These are phyloP conservation scores for Fusarium sp. DNA, from an alignment of 2,329 filamentous ascomycete species.

Conservation along the genomic window DNA sequence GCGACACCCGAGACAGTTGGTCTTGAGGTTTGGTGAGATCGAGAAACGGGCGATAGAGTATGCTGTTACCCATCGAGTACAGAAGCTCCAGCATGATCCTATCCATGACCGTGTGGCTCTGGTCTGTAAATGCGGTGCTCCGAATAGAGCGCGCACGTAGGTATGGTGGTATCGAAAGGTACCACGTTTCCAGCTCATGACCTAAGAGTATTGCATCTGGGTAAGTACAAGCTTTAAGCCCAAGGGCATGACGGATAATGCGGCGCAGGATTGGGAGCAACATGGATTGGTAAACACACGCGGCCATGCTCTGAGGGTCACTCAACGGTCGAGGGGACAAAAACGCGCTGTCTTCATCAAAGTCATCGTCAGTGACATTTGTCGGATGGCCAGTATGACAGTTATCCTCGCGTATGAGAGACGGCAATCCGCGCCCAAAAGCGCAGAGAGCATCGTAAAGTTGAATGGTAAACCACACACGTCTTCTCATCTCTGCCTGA, in stretches of 20 bases:
- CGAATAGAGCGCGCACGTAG: constrained; percentile 3
- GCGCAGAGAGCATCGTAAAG: constrained; percentile 23
- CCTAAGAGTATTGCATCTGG: background rate
- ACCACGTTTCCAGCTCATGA: constrained; percentile 4
- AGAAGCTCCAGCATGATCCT: constrained; percentile 22
- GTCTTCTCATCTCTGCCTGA: constrained; percentile 21
- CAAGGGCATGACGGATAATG: constrained; percentile 16
- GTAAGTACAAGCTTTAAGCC: constrained; percentile 1
- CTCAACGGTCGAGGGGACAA: background rate
- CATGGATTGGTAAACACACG: constrained; percentile 12
- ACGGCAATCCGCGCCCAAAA: constrained; percentile 16
- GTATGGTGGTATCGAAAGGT: constrained; percentile 13
- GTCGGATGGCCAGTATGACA: constrained; percentile 1
- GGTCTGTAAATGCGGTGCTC: constrained; percentile 2
- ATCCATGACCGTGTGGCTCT: constrained; percentile 5
- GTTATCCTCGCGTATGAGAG: constrained; percentile 3
- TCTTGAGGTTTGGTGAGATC: background rate
- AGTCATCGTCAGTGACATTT: constrained; percentile 15
- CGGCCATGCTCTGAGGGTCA: background rate
- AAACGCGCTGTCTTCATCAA: background rate
- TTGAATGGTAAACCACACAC: constrained; percentile 22
- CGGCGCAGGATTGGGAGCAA: constrained; percentile 10
- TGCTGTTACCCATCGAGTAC: constrained; percentile 5
- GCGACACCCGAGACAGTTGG: background rate
- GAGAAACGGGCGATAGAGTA: constrained; percentile 22